Conservation (phyloP, 371 early-diverging fungal species). For the Saksenaea vasiformis region DNA sequence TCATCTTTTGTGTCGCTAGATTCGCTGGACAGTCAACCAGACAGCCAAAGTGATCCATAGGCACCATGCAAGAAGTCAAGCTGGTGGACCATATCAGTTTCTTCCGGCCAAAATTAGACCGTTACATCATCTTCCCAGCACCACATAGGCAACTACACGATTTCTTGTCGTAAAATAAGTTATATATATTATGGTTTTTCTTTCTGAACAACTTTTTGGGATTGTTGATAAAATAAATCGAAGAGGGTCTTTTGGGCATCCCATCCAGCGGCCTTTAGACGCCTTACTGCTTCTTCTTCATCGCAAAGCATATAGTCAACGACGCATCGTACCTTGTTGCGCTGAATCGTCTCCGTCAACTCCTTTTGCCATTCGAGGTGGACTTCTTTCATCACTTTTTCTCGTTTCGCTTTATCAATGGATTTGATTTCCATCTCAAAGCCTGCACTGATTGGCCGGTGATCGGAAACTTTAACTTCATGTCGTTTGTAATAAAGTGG, state of each 20-base stretch:
- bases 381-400: conserved; percentile 23
- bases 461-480: conserved; percentile 76
- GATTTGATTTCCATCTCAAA: conserved; percentile 60
- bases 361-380: background rate
- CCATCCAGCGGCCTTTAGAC: conserved; percentile 26
- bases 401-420: conserved; percentile 46
- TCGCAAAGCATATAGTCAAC: conserved; percentile 31
- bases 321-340: conserved; percentile 31
- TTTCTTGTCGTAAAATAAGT: too few relatives aligned
- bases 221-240: conserved; percentile 2
- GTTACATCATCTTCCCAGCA: too few relatives aligned
- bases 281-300: conserved; percentile 20
- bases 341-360: conserved; percentile 14
- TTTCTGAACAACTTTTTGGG: background rate
- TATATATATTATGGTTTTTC: too few relatives aligned
- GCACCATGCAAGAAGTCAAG: too few relatives aligned
- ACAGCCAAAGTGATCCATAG: too few relatives aligned
- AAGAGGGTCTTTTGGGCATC: conserved; percentile 19
- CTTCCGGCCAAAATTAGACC: too few relatives aligned
- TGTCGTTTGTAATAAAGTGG: conserved; percentile 49
- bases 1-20: too few relatives aligned
- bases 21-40: too few relatives aligned
- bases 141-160: too few relatives aligned
- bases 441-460: conserved; percentile 76
- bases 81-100: too few relatives aligned